phyloP scores from a whole-genome alignment of 208 protist genomes.

The Trypanosoma cruzi region DNA sequence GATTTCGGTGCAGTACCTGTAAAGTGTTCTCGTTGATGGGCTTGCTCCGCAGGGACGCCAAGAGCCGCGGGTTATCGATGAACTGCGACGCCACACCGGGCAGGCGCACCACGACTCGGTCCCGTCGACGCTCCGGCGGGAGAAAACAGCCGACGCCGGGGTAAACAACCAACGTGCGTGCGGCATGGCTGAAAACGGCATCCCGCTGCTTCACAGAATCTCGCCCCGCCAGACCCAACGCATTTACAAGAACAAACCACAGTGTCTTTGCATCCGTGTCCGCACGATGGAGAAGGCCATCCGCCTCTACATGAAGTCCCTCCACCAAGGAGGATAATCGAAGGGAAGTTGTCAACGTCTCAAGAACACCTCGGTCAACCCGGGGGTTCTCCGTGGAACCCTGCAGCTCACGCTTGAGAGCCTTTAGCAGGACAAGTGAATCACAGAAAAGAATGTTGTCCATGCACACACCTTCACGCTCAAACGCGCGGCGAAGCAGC shows the following conservation, averaged over 20 bases:
- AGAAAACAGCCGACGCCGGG: conserved; percentile 75
- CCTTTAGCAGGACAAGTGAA: conserved; percentile 64
- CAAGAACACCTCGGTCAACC: conserved; percentile 44
- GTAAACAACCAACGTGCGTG: conserved; percentile 54
- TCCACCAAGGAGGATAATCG: conserved; percentile 67
- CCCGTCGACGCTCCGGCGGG: conserved; percentile 40
- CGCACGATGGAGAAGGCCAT: conserved; percentile 81
- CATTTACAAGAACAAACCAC: conserved; percentile 83
- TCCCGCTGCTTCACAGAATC: conserved; percentile 46
- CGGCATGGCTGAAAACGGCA: conserved; percentile 47
- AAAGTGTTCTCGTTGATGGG: conserved; percentile 52
- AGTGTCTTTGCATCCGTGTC: conserved; percentile 83
- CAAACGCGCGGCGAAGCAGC: conserved; percentile 72
- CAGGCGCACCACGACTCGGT: conserved; percentile 44
- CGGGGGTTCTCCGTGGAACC: conserved; percentile 16
- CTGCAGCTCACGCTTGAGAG: conserved; percentile 46
- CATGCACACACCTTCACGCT: conserved; percentile 30
- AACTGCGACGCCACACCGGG: conserved; percentile 58
- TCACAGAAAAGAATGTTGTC: conserved; percentile 87
- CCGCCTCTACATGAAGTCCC: conserved; percentile 54
- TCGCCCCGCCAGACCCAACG: conserved; percentile 40
- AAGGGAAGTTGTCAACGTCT: conserved; percentile 65
- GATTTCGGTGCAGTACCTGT: conserved; percentile 41
- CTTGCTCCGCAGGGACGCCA: conserved; percentile 42
- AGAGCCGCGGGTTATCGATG: conserved; percentile 37